Evolutionary conservation across 176 grass and related monocot genomes (phyloP).

Genomic region (Oryza punctata): DNA sequence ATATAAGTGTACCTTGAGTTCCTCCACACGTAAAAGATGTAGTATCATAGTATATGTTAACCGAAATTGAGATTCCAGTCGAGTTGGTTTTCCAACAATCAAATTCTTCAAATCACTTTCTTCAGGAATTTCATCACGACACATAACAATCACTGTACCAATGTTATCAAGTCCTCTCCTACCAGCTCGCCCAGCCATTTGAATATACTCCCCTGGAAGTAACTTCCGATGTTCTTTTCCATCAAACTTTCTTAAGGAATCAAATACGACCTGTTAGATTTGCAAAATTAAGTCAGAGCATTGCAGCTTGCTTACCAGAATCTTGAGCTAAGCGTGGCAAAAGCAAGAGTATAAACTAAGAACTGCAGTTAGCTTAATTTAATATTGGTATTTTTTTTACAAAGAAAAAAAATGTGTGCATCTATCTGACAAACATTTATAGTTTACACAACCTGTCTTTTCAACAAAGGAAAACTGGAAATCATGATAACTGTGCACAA

Average conservation of each 20-base stretch:
- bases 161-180: constrained; percentile 96
- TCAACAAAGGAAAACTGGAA: constrained; percentile 11
- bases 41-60: constrained; percentile 98
- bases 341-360: constrained; percentile 21
- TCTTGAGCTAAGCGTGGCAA: constrained; percentile 15
- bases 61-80: constrained; percentile 86
- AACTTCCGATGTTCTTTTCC: constrained; percentile 90
- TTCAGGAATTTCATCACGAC: constrained; percentile 94
- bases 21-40: constrained; percentile 96
- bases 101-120: constrained; percentile 96
- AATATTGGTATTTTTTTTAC: neutral
- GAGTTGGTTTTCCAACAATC: constrained; percentile 91
- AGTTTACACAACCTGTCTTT: neutral
- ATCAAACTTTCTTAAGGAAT: constrained; percentile 93
- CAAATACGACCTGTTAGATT: constrained; percentile 86
- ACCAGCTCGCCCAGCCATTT: constrained; percentile 98
- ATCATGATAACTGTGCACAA: constrained; percentile 24
- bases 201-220: constrained; percentile 96
- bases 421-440: constrained; percentile 8
- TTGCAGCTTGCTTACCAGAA: constrained; percentile 30
- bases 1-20: constrained; percentile 68
- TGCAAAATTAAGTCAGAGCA: constrained; percentile 30
- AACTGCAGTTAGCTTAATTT: constrained; percentile 20
- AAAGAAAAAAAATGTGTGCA: constrained; percentile 13
- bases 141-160: constrained; percentile 93